Base-by-base conservation (phyloP, 2,329 filamentous ascomycete genomes). In the Drechslerella coelobrocha region DNA sequence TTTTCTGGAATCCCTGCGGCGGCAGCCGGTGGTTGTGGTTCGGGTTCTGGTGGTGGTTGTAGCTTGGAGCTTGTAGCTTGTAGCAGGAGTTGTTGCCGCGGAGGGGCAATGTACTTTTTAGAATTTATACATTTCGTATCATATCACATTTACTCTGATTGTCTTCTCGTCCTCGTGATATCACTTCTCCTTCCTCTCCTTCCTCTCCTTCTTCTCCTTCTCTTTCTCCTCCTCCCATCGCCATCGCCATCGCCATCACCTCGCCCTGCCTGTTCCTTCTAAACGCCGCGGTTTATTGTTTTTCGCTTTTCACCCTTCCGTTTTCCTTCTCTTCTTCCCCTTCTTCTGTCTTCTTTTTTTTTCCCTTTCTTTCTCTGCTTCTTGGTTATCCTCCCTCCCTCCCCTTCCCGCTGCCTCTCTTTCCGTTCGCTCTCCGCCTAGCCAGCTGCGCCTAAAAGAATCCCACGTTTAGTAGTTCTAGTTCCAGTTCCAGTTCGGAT, bases 331-430 rank as follows among this genome's bases (percentile, higher is more conserved):
- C 50, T 60, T 65, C 43, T 24, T 34, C 45, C 4, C 24, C 26
- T n/a, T 34, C 43, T 50, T 63, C 65, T 69, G 65, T 56, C 34
- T 17, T 24, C 54, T 34, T 63, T 65, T 51, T 56, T 59, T 56
- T 54, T 53, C 65, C 7, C 39, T 37, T 59, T 43, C 55, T 34
- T 17, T 53, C 14, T 59, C 61, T 39, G 55, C 47, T 14, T 52
- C 65, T 48, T 19, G 17, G 29, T 47, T 54, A 34, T 47, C 48
- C 47, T 24, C 21, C 27, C 41, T 19, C 26, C 17, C 50, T 23
- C 63, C 59, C 50, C 56, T 54, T 68, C 56, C 54, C 50, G 4
- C 34, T n/a, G 4, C 34, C 17, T 14, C 34, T 39, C 34, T 5
- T 39, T n/a, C 34, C 5, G 12, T n/a, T n/a, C 12, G 12, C 34